Evolutionary conservation across 129 eudicot species (phyloP).

Genomic region (sunflower (Helianthus annuus)): HanXRQr2.0-SUNRISE NC_035440.2:61967059-61967558

Average conservation of each 20-base stretch:
- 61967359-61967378: background rate
- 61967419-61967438: background rate
- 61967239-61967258: slow-evolving; percentile 93
- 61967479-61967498: slow-evolving; percentile 96
- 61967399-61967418: slow-evolving; percentile 8
- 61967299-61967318: slow-evolving; percentile 87
- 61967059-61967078: slow-evolving; percentile 89
- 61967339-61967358: slow-evolving; percentile 42
- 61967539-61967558: slow-evolving; percentile 99
- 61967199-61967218: background rate
- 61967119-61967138: slow-evolving; percentile 73
- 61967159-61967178: background rate
- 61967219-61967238: slow-evolving; percentile 39
- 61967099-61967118: slow-evolving; percentile 95
- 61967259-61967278: slow-evolving; percentile 98
- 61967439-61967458: background rate
- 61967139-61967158: background rate
- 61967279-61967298: slow-evolving; percentile 78
- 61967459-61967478: slow-evolving; percentile 75
- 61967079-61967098: slow-evolving; percentile 82
- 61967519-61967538: slow-evolving; percentile 99
- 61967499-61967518: slow-evolving; percentile 95
- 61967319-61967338: slow-evolving; percentile 97
- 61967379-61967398: background rate
- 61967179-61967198: background rate